phyloP scores from a whole-genome alignment of 2,329 filamentous ascomycete genomes.

The Lachnellula arida region DNA sequence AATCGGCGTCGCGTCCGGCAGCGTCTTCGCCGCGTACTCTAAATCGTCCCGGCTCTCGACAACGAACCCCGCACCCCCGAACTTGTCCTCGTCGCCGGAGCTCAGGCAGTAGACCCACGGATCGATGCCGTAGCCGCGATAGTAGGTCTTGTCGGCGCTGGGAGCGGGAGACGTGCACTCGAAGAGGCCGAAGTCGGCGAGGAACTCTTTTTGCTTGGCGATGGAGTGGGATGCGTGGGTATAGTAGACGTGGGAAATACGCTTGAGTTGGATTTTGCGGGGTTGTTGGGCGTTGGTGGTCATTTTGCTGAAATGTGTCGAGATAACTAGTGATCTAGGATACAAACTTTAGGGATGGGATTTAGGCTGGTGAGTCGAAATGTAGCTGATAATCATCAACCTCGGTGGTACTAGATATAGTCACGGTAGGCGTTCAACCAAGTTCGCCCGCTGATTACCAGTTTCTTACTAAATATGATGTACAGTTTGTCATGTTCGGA shows the following conservation, averaged over 20 bases:
- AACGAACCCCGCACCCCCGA: slow-evolving; percentile 53
- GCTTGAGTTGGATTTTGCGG: slow-evolving; percentile 27
- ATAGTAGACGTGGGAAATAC: slow-evolving; percentile 26
- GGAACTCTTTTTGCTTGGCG: too few relatives aligned
- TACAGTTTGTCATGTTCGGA: too few relatives aligned
- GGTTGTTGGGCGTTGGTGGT: neutral
- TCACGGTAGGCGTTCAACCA: too few relatives aligned
- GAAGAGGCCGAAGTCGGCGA: neutral
- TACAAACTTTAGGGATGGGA: too few relatives aligned
- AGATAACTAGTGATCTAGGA: too few relatives aligned
- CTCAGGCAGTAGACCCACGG: slow-evolving; percentile 55
- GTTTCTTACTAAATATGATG: too few relatives aligned
- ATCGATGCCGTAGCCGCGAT: slow-evolving; percentile 56
- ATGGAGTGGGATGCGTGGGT: slow-evolving; percentile 4
- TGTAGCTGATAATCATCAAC: too few relatives aligned
- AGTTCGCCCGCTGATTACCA: too few relatives aligned
- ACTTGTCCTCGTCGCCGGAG: slow-evolving; percentile 43
- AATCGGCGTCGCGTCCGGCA: slow-evolving; percentile 44
- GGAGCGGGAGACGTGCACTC: neutral
- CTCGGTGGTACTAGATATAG: too few relatives aligned
- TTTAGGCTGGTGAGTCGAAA: too few relatives aligned
- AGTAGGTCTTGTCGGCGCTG: slow-evolving; percentile 45
- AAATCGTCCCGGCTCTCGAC: slow-evolving; percentile 54
- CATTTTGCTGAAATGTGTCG: neutral
- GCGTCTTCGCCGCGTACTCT: slow-evolving; percentile 39